Percentiles rank a stretch among this genome's conserved stretches.
Conservation (phyloP, 2,329 filamentous ascomycete genomes). For the Pestalotiopsis sp. region DNA sequence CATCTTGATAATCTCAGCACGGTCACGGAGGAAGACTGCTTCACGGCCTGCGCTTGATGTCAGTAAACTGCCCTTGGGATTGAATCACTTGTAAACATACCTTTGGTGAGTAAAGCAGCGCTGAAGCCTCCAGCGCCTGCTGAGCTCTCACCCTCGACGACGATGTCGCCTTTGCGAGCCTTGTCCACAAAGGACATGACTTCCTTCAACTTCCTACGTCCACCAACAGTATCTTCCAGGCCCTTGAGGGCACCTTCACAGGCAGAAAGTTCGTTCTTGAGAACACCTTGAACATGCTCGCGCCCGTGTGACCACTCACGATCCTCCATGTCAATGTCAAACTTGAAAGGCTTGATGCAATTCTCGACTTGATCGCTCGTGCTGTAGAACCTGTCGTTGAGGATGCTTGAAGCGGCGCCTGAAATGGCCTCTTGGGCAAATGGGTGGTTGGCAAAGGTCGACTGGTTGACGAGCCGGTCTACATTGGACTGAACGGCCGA, state of each 20-base stretch:
- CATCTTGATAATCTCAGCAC: constrained; percentile 88
- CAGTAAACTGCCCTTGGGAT: constrained; percentile 21
- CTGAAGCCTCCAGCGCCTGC: constrained; percentile 94
- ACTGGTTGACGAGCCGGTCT: constrained; percentile 75
- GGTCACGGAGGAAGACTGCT: constrained; percentile 90
- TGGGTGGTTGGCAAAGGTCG: constrained; percentile 86
- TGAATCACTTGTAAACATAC: constrained; percentile 46
- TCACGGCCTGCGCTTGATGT: constrained; percentile 69
- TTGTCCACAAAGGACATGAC: constrained; percentile 91
- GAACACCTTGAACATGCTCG: constrained; percentile 76
- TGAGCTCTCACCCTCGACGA: constrained; percentile 79
- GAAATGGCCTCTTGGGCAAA: constrained; percentile 92
- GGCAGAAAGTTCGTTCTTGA: constrained; percentile 86
- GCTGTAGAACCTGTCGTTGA: constrained; percentile 94
- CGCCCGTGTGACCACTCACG: constrained; percentile 85
- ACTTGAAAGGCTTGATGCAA: constrained; percentile 99
- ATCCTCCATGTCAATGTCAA: constrained; percentile 92
- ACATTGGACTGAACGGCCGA: constrained; percentile 85
- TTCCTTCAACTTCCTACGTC: constrained; percentile 82
- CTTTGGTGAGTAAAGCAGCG: constrained; percentile 79
- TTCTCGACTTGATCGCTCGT: constrained; percentile 98
- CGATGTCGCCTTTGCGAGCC: constrained; percentile 81
- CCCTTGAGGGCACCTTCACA: constrained; percentile 78
- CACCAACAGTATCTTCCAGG: constrained; percentile 78
- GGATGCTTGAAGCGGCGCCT: constrained; percentile 84